phyloP scores from a whole-genome alignment of 257 asterid species.

The Ajuga chamaepitys region DNA sequence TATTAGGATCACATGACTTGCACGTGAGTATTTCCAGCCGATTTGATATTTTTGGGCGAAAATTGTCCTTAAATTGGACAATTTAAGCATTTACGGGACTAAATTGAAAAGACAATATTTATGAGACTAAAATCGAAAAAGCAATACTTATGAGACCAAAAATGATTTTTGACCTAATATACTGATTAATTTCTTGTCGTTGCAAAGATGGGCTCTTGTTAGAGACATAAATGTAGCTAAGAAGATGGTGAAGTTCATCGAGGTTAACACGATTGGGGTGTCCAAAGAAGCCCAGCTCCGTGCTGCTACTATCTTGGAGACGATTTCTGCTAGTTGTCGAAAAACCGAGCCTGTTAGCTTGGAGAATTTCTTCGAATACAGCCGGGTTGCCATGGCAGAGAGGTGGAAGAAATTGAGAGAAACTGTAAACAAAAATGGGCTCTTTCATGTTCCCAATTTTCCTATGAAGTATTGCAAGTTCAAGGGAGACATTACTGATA shows the following conservation, averaged over 20 bases:
- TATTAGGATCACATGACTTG: too few species aligned
- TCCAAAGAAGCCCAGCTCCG: constrained; percentile 73
- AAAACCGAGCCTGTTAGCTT: not conserved
- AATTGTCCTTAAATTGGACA: too few species aligned
- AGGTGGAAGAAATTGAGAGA: constrained; percentile 52
- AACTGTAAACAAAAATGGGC: constrained; percentile 8
- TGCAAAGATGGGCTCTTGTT: constrained; percentile 67
- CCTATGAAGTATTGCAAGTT: constrained; percentile 46
- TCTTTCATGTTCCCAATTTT: constrained; percentile 29
- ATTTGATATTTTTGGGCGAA: too few species aligned
- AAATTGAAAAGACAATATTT: too few species aligned
- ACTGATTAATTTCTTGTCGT: not conserved
- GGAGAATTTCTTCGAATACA: constrained; percentile 38
- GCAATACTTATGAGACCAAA: too few species aligned
- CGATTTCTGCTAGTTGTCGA: constrained; percentile 37
- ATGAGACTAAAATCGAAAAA: too few species aligned
- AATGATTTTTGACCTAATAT: too few species aligned
- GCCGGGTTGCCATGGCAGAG: constrained; percentile 26
- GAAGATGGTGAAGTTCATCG: constrained; percentile 57
- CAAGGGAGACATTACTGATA: constrained; percentile 19
- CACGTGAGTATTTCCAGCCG: too few species aligned
- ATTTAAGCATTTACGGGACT: too few species aligned
- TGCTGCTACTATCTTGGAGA: constrained; percentile 44
- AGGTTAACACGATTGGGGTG: constrained; percentile 61
- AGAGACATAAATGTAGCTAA: constrained; percentile 48